Conservation (phyloP, 768 basidiomycete genomes). For the Hypholoma fasciculare region DNA sequence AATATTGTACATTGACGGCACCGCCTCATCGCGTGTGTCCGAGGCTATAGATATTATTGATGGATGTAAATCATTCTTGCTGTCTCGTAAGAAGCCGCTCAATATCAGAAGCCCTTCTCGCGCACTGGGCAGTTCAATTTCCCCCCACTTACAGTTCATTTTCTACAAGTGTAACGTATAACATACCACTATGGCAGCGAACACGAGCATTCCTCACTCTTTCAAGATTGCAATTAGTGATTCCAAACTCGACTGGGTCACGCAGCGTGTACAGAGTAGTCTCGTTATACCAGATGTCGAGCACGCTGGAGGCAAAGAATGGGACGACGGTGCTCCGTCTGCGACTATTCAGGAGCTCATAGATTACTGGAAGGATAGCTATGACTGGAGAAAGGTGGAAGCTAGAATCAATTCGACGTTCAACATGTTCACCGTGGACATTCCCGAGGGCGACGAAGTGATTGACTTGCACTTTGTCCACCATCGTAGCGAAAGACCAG, state of each 20-base stretch:
- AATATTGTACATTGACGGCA: not conserved
- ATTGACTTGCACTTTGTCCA: slow-evolving; percentile 57
- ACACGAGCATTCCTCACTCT: slow-evolving; percentile 14
- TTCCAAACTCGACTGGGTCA: slow-evolving; percentile 37
- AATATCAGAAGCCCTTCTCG: not conserved
- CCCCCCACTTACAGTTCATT: too few relatives aligned
- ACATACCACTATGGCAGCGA: slow-evolving; percentile 3
- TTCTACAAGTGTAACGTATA: not conserved
- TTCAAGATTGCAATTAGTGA: slow-evolving; percentile 44
- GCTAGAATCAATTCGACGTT: slow-evolving; percentile 44
- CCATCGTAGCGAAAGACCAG: slow-evolving; percentile 34
- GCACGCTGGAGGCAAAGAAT: slow-evolving; percentile 41
- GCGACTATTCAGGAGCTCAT: slow-evolving; percentile 40
- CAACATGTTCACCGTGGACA: slow-evolving; percentile 52
- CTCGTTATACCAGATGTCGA: slow-evolving; percentile 44
- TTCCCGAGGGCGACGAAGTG: slow-evolving; percentile 42
- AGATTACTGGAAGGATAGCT: slow-evolving; percentile 44
- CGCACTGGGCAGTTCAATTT: too few relatives aligned
- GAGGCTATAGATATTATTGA: too few relatives aligned
- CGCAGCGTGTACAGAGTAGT: slow-evolving; percentile 40
- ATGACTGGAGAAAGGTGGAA: slow-evolving; percentile 53
- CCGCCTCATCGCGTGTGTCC: too few relatives aligned
- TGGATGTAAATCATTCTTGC: not conserved
- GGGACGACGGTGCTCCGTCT: slow-evolving; percentile 50
- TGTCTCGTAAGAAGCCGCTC: not conserved